phyloP scores from a whole-genome alignment of 768 basidiomycete genomes.

The Lentinula aciculospora region DNA sequence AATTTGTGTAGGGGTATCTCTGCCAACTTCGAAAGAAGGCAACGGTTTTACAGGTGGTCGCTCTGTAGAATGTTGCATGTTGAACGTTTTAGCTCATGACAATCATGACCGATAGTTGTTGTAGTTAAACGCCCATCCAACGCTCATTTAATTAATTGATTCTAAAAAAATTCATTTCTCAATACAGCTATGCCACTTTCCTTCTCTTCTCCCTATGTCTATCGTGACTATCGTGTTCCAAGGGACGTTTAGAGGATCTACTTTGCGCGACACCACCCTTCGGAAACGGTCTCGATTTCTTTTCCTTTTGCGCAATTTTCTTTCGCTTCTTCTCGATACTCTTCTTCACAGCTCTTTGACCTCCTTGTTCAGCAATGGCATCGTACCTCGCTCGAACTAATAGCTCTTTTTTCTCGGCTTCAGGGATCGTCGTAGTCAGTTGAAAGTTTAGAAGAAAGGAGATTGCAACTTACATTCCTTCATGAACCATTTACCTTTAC shows the following conservation, averaged over 20 bases:
- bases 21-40: background rate
- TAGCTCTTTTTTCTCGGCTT: slow-evolving; percentile 77
- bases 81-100: background rate
- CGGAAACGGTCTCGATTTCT: slow-evolving; percentile 68
- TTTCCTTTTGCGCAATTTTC: slow-evolving; percentile 86
- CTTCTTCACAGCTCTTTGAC: slow-evolving; percentile 77
- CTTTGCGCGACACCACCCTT: background rate
- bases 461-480: slow-evolving; percentile 58
- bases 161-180: too few relatives aligned
- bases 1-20: background rate
- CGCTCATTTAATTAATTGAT: background rate
- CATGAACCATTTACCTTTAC: slow-evolving; percentile 83
- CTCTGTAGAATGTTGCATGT: background rate
- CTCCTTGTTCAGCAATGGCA: slow-evolving; percentile 70
- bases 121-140: background rate
- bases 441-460: background rate
- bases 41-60: background rate
- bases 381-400: slow-evolving; percentile 74
- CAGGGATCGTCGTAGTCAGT: slow-evolving; percentile 8
- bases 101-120: background rate
- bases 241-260: background rate
- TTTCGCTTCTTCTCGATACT: slow-evolving; percentile 86
- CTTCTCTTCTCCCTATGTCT: background rate
- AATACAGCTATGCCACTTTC: background rate
- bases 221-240: background rate